phyloP scores from a whole-genome alignment of 495 filamentous ascomycete species.

The Viridothelium virens region DNA sequence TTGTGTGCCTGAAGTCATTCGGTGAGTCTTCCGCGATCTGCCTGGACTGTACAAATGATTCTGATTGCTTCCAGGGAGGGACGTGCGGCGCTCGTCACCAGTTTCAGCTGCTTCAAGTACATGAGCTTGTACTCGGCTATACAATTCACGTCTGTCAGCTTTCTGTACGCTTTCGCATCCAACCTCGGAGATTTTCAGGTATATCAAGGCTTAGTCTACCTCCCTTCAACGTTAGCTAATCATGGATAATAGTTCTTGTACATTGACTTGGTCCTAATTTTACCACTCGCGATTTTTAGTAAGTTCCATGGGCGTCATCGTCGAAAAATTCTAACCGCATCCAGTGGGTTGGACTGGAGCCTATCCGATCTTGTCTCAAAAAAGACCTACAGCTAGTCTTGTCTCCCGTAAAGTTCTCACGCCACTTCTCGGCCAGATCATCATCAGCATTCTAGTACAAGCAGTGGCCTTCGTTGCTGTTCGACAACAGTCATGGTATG shows the following conservation, averaged over 20 bases:
- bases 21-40: constrained; percentile 20
- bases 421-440: constrained; percentile 82
- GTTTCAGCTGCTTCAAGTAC: constrained; percentile 99
- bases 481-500: constrained; percentile 66
- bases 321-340: not conserved
- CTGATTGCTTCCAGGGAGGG: constrained; percentile 50
- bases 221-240: constrained; percentile 91
- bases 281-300: constrained; percentile 92
- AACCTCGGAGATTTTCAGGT: constrained; percentile 99
- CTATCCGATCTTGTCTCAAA: constrained; percentile 66
- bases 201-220: constrained; percentile 80
- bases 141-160: constrained; percentile 98
- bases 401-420: constrained; percentile 90
- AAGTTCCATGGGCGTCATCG: not conserved
- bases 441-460: constrained; percentile 73
- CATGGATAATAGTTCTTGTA: constrained; percentile 75
- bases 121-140: constrained; percentile 99
- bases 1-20: constrained; percentile 89
- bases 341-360: constrained; percentile 84
- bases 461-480: constrained; percentile 63
- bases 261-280: constrained; percentile 85
- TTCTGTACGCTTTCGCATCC: constrained; percentile 88
- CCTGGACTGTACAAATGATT: not conserved
- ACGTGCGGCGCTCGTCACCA: constrained; percentile 87
- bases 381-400: constrained; percentile 84